Percentiles rank a stretch among this genome's conserved stretches.
Evolutionary conservation across 192 early-diverging fungal genomes (phyloP).

Genomic region (Paraglomus brasilianum): DNA sequence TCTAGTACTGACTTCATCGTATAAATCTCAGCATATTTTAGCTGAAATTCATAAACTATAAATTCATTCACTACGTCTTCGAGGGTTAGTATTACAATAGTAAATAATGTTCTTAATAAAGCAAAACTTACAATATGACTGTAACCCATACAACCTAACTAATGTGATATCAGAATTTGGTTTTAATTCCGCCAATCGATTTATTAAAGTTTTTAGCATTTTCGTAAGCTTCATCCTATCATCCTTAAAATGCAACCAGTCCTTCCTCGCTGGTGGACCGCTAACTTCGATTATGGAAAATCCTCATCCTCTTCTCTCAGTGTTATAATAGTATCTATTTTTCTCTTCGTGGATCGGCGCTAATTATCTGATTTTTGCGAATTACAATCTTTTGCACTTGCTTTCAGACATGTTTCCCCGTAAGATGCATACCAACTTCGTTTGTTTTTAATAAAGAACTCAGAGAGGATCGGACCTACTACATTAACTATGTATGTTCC

Average conservation of each 20-base stretch:
- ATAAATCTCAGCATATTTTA: constrained; percentile 24
- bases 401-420: constrained; percentile 21
- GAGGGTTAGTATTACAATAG: constrained; percentile 21
- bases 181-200: constrained; percentile 9
- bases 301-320: constrained; percentile 15
- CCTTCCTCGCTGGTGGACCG: constrained; percentile 12
- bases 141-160: constrained; percentile 17
- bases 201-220: constrained; percentile 22
- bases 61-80: constrained; percentile 9
- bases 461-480: neutral
- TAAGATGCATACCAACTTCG: neutral
- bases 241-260: constrained; percentile 23
- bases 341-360: neutral
- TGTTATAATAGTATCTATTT: constrained; percentile 17
- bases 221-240: constrained; percentile 16
- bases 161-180: constrained; percentile 11
- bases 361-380: constrained; percentile 6
- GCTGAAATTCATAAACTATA: constrained; percentile 21
- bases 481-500: constrained; percentile 15
- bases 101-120: constrained; percentile 8
- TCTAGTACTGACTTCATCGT: constrained; percentile 12
- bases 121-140: constrained; percentile 25
- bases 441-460: constrained; percentile 27
- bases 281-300: constrained; percentile 20
- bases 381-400: constrained; percentile 7